Base-by-base conservation (phyloP, 495 filamentous ascomycete genomes). In the Recurvomyces mirabilis region DNA sequence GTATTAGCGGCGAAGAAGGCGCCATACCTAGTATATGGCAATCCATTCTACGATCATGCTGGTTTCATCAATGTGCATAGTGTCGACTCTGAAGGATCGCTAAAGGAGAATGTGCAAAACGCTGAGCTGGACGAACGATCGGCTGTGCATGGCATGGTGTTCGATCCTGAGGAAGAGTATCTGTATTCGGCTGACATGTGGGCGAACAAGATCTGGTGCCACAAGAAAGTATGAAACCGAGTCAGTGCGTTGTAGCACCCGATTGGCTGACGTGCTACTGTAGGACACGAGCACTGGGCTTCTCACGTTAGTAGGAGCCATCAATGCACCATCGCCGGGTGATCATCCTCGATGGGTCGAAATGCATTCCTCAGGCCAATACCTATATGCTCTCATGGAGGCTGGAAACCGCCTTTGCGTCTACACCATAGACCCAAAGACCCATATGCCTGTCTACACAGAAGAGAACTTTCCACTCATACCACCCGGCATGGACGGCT, bases 281-380 rank as follows among this genome's bases (percentile, higher is more conserved):
- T 31, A 53, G 51, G 66, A 77, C 48, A 63, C 63, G 6, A 53
- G 66, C 19, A 71, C 75, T 3, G 83, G 82, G 29, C 63, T 73
- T 47, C 65, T 88, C 50, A 73, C 72, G 23, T 65, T 82, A 12
- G 68, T 87, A 29, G 81, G 78, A 54, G 75, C 71, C 57, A 63
- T 82, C 35, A 74, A 81, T 38, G 82, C 84, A n/a, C 82, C 82
- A 0, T 66, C 67, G 26, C 61, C 77, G 14, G 70, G 68, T 36
- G 83, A 88, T 60, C 84, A 87, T 58, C 84, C 84, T 6, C 75
- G 84, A 51, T 91, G 84, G 84, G 81, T 87, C 17, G 83, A 80
- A 51, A 79, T 88, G 58, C 79, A 86, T 61, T 77, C 77, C 3
- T 72, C 70, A 25, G 82, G 81, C 38, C 74, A 78, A 49, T 85